Conservation (phyloP, 2,329 filamentous ascomycete genomes). For the Ceratocystis cubensis region DNA sequence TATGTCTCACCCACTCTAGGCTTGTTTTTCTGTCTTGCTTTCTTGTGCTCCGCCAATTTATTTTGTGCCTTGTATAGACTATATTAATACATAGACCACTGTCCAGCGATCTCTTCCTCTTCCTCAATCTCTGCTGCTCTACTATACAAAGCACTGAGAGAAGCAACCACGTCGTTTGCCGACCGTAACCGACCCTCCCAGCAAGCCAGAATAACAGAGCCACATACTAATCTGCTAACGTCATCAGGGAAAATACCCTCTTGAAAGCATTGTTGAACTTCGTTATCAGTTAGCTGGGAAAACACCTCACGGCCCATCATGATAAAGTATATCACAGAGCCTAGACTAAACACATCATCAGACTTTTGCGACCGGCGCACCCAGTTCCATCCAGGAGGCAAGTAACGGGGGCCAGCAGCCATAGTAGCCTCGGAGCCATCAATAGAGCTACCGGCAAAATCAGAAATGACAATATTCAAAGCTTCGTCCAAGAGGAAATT, state of each 20-base stretch:
- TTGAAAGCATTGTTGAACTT: constrained; percentile 26
- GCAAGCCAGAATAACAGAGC: constrained; percentile 26
- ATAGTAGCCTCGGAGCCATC: constrained; percentile 22
- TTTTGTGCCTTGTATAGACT: constrained; percentile 12
- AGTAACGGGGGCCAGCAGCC: constrained; percentile 24
- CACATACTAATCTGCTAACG: constrained; percentile 24
- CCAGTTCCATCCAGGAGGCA: constrained; percentile 24
- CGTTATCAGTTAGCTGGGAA: constrained; percentile 25
- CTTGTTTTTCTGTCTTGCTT: background rate
- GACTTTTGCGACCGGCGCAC: constrained; percentile 24
- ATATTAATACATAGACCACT: constrained; percentile 22
- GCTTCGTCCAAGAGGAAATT: constrained; percentile 30
- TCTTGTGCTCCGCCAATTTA: constrained; percentile 10
- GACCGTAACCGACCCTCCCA: constrained; percentile 24
- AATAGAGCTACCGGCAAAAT: constrained; percentile 29
- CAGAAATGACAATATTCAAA: constrained; percentile 29
- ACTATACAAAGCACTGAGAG: constrained; percentile 20
- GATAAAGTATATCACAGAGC: constrained; percentile 29
- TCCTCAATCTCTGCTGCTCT: constrained; percentile 20
- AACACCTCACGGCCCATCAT: constrained; percentile 28
- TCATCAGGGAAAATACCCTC: constrained; percentile 26
- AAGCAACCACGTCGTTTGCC: constrained; percentile 18
- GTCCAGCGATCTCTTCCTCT: constrained; percentile 21
- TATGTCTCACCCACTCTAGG: background rate
- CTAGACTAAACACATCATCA: constrained; percentile 29